Base-by-base conservation (phyloP, 2,329 filamentous ascomycete genomes). In the Cladosporium sp. region DNA sequence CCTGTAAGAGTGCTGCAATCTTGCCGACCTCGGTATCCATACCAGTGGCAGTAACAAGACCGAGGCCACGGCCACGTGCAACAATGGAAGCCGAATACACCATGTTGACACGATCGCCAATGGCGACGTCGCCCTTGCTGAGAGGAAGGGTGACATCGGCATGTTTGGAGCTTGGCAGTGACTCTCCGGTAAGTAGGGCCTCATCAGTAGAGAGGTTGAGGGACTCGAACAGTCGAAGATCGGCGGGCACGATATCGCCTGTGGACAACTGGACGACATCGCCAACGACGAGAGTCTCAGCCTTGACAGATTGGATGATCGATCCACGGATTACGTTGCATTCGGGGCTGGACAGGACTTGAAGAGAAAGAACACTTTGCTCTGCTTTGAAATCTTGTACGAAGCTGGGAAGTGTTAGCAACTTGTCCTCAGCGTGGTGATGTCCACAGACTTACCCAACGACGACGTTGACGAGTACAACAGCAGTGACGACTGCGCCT, bases 171-270 rank as follows among this genome's bases (percentile, higher is more conserved):
- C 66, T 61, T 15, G 64, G 82, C 10, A 87, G 69, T n/a, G 85
- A 87, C 72, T 89, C 86, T 62, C 86, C 86, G 2, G 86, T 89
- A 24, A 89, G 77, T 28, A 87, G 77, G 13, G 86, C 84, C 69
- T 89, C 85, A 59, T 92, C 88, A 57, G 85, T 87, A 54, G 88
- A 87, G 59, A 91, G 77, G 70, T 92, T 92, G 72, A 90, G 83
- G 53, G 83, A 82, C 60, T 86, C 80, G 58, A 86, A 70, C 1
- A 81, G 68, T 15, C 71, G 37, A 56, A 88, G 74, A 71, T 89
- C 87, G 34, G 86, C 86, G 4, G 86, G 86, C 32, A 88, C 78
- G 45, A 87, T 83, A 68, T 88, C 86, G 62, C 86, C 87, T 42
- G 83, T 79, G 64, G 80, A 82, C 54, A 83, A 67, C 60, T 83